Base-by-base conservation (phyloP, 2,329 filamentous ascomycete genomes). In the Teratosphaeria gauchensis region DNA sequence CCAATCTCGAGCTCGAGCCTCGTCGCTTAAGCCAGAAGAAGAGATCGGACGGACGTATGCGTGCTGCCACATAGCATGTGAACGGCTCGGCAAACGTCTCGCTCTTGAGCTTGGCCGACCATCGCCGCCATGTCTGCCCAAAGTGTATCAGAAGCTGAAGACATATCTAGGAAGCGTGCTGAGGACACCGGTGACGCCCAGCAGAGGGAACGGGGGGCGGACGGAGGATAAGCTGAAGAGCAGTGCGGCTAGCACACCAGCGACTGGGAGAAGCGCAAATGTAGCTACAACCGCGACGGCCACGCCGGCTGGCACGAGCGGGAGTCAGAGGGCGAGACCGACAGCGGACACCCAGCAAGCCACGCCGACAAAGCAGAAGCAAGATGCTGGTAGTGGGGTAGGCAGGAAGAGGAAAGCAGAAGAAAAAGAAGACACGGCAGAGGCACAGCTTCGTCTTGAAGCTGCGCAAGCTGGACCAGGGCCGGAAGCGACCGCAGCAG, bases 51-150 rank as follows among this genome's bases (percentile, higher is more conserved):
- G 92, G 21, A 81, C 83, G 4, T 94, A 94, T 72, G 88, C 87
- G 3, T 96, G 91, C 71, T 88, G 89, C 14, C 87, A 96, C 73
- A 82, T 99, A 61, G 94, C 94, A 21, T 97, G 92, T 70, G 90
- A 92, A 57, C 90, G 90, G 56, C 79, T 96, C 46, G 92, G 91
- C 69, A 87, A 85, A 58, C 72, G 79, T 0, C 82, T 95, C 52
- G 84, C 91, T 69, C 83, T 96, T 7, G 91, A 92, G 0, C 82
- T 85, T 0, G 86, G 92, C 59, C 83, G 88, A 62, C 82, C 87
- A 2, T 82, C 85, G 4, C 89, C 91, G 1, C 91, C 91, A 3
- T 87, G 90, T 56, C 85, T 86, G 53, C 90, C 90, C 0, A 82
- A 84, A 58, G 81, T 90, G 56, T 97, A 97, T 77, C 89, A 88